Evolutionary conservation across 2,329 filamentous ascomycete species (phyloP).

Genomic region (Xylaria polymorpha): DNA sequence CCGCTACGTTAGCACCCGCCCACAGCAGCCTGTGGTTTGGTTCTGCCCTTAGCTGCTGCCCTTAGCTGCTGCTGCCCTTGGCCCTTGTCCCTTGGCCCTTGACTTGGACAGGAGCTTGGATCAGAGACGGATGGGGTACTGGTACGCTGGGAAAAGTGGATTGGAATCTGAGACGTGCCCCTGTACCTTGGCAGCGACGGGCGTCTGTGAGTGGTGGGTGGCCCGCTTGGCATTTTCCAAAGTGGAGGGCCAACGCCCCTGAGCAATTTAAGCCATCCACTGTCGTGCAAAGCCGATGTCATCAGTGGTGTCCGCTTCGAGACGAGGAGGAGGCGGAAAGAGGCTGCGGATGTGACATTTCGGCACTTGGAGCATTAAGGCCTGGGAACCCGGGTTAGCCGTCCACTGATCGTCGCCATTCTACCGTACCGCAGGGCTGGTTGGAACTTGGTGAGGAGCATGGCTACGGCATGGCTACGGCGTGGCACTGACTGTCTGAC

Average conservation of each 20-base stretch:
- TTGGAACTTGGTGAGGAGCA: not conserved
- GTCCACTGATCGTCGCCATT: slow-evolving; percentile 34
- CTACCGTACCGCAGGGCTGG: slow-evolving; percentile 10
- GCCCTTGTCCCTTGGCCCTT: too few relatives aligned
- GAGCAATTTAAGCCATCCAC: slow-evolving; percentile 45
- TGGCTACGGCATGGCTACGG: too few relatives aligned
- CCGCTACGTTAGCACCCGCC: slow-evolving; percentile 40
- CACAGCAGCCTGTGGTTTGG: slow-evolving; percentile 44
- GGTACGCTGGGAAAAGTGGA: slow-evolving; percentile 36
- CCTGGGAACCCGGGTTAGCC: slow-evolving; percentile 29
- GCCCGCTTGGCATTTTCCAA: slow-evolving; percentile 34
- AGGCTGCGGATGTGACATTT: slow-evolving; percentile 36
- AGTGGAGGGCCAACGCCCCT: slow-evolving; percentile 46
- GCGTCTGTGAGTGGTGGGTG: slow-evolving; percentile 40
- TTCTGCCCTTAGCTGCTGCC: slow-evolving; percentile 6
- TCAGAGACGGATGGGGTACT: too few relatives aligned
- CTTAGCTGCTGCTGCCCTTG: too few relatives aligned
- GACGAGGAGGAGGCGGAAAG: slow-evolving; percentile 25
- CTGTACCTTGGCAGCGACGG: slow-evolving; percentile 43
- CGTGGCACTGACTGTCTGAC: not conserved
- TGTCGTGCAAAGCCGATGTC: slow-evolving; percentile 38
- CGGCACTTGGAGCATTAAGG: slow-evolving; percentile 35
- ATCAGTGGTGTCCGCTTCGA: slow-evolving; percentile 30
- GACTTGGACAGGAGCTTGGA: too few relatives aligned
- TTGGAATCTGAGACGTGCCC: slow-evolving; percentile 52